Conservation (phyloP, 2,329 filamentous ascomycete genomes). For the Cryoendolithus antarcticus region DNA sequence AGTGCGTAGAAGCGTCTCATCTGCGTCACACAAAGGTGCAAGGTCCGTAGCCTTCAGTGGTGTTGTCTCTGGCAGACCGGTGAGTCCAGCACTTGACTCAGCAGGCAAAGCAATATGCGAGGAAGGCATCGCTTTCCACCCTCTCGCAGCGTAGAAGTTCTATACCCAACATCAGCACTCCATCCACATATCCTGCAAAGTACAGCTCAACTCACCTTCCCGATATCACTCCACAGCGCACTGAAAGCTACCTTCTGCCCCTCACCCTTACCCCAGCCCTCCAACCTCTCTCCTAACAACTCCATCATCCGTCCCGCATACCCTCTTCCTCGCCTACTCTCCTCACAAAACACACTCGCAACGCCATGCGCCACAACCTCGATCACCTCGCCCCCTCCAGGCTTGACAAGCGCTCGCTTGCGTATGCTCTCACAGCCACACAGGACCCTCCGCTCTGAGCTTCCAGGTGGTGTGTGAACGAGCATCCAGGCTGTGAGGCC, state of each 20-base stretch:
- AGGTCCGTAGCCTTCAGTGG: conserved; percentile 49
- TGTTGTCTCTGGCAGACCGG: conserved; percentile 7
- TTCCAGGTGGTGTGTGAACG: conserved; percentile 31
- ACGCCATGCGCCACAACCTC: conserved; percentile 61
- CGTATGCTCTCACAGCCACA: conserved; percentile 47
- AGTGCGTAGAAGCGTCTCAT: conserved; percentile 50
- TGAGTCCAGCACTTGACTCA: conserved; percentile 11
- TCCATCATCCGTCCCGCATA: conserved; percentile 68
- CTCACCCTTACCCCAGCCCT: conserved; percentile 39
- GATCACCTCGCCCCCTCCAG: conserved; percentile 30
- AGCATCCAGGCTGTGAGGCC: conserved; percentile 49
- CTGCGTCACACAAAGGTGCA: conserved; percentile 46
- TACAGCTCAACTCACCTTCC: conserved; percentile 46
- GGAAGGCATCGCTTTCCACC: conserved; percentile 66
- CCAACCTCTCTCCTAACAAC: conserved; percentile 47
- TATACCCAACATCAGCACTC: conserved; percentile 1
- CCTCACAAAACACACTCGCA: conserved; percentile 63
- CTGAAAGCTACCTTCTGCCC: conserved; percentile 49
- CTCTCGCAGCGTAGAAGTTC: conserved; percentile 62
- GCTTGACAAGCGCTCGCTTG: conserved; percentile 34
- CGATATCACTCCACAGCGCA: conserved; percentile 77
- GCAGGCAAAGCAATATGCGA: conserved; percentile 55
- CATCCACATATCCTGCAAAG: too few relatives aligned
- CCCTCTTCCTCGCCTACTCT: conserved; percentile 53
- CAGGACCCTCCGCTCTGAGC: conserved; percentile 31